phyloP scores from a whole-genome alignment of 2,329 filamentous ascomycete species.

The Xylariaceae sp. region DNA sequence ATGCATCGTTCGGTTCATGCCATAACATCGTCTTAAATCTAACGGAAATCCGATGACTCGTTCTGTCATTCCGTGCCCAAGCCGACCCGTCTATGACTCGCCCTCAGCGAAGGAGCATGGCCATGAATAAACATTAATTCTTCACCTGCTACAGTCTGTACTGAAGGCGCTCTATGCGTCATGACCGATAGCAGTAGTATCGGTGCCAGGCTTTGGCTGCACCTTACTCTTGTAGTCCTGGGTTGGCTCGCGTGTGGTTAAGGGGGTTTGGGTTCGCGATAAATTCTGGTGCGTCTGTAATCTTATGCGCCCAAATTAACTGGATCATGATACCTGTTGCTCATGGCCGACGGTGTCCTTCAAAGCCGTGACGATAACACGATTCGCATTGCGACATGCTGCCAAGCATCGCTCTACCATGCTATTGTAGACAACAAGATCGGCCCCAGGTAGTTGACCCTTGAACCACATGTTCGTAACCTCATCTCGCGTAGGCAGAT shows the following conservation, averaged over 20 bases:
- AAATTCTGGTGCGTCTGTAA: background rate
- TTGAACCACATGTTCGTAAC: constrained; percentile 94
- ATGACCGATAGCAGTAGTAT: background rate
- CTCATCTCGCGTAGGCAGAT: constrained; percentile 80
- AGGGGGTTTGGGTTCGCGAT: background rate
- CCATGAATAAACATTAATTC: background rate
- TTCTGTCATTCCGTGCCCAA: background rate
- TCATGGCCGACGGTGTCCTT: constrained; percentile 32
- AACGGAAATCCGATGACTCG: background rate
- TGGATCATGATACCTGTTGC: constrained; percentile 25
- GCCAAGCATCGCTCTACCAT: constrained; percentile 39
- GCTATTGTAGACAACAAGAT: constrained; percentile 36
- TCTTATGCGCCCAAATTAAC: background rate
- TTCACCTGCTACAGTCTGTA: background rate
- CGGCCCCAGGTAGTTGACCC: constrained; percentile 51
- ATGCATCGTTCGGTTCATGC: background rate
- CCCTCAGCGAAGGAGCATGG: background rate
- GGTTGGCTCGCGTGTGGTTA: background rate
- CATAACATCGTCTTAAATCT: background rate
- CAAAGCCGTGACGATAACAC: constrained; percentile 37
- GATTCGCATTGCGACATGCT: constrained; percentile 39
- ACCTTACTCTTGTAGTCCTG: background rate
- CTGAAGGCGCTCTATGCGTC: background rate
- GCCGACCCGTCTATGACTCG: background rate
- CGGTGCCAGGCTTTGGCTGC: background rate